phyloP scores from a whole-genome alignment of 73 alveolate genomes.

The Blepharisma stoltei region DNA sequence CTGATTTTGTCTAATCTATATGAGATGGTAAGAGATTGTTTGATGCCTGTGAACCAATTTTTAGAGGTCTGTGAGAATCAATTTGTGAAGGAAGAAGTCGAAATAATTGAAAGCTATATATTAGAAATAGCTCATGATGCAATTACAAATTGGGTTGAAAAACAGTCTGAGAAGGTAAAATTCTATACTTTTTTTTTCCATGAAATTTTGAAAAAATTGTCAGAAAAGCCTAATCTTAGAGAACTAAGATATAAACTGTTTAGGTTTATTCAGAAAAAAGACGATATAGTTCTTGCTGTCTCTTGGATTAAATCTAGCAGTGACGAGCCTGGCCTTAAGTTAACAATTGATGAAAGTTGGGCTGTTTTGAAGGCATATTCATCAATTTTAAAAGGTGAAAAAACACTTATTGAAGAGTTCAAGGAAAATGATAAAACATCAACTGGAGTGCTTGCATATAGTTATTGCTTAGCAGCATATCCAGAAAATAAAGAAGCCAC shows the following conservation, averaged over 20 bases:
- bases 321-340: not conserved
- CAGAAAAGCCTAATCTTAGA: not conserved
- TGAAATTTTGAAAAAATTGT: not conserved
- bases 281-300: not conserved
- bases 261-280: not conserved
- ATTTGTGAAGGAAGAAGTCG: too few species aligned
- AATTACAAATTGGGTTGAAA: too few species aligned
- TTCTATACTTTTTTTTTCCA: not conserved
- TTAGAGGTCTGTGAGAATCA: too few species aligned
- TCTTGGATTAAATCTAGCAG: not conserved
- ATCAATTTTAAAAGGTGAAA: slow-evolving; percentile 5
- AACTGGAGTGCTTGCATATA: not conserved
- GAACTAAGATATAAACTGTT: not conserved
- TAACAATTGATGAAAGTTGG: not conserved
- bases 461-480: slow-evolving; percentile 6
- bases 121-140: too few species aligned
- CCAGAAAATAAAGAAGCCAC: not conserved
- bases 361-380: slow-evolving; percentile 1
- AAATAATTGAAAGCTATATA: too few species aligned
- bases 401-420: not conserved
- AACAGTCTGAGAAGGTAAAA: too few species aligned
- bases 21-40: slow-evolving; percentile 68
- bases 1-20: slow-evolving; percentile 55
- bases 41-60: too few species aligned
- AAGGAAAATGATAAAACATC: not conserved